These are phyloP conservation scores for Pelargonium fulgidum DNA, from an alignment of 441 rosid genomes.

Conservation along the genomic window DNA sequence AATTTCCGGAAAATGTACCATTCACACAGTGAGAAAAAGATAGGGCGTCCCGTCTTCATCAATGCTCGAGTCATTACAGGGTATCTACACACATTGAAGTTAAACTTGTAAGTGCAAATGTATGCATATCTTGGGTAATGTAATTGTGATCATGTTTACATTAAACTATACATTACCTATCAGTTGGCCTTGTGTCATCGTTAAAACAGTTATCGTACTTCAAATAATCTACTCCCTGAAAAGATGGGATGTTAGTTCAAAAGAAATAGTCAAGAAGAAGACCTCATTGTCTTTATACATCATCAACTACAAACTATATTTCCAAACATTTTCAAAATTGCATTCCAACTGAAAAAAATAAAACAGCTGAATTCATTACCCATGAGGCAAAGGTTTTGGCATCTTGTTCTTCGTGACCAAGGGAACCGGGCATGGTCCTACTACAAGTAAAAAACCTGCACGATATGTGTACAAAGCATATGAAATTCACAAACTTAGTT, in stretches of 20 bases:
- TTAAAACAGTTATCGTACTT: slow-evolving; percentile 72
- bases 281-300: background rate
- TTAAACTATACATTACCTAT: slow-evolving; percentile 38
- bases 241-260: slow-evolving; percentile 11
- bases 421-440: slow-evolving; percentile 65
- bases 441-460: slow-evolving; percentile 59
- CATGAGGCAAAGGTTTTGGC: slow-evolving; percentile 70
- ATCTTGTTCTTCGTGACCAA: slow-evolving; percentile 66
- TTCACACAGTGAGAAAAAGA: slow-evolving; percentile 70
- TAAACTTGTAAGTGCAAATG: background rate
- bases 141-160: background rate
- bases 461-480: slow-evolving; percentile 7
- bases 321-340: background rate
- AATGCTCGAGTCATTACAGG: slow-evolving; percentile 67
- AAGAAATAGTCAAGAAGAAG: background rate
- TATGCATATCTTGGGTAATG: background rate
- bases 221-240: slow-evolving; percentile 66
- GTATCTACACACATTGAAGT: slow-evolving; percentile 35
- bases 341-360: background rate
- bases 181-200: slow-evolving; percentile 53
- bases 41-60: slow-evolving; percentile 55
- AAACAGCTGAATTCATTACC: slow-evolving; percentile 30
- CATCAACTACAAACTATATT: background rate
- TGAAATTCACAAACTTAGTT: background rate
- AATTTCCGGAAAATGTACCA: slow-evolving; percentile 31